Conservation (phyloP, 306 rosid genomes). For the Argentina anserina region DNA sequence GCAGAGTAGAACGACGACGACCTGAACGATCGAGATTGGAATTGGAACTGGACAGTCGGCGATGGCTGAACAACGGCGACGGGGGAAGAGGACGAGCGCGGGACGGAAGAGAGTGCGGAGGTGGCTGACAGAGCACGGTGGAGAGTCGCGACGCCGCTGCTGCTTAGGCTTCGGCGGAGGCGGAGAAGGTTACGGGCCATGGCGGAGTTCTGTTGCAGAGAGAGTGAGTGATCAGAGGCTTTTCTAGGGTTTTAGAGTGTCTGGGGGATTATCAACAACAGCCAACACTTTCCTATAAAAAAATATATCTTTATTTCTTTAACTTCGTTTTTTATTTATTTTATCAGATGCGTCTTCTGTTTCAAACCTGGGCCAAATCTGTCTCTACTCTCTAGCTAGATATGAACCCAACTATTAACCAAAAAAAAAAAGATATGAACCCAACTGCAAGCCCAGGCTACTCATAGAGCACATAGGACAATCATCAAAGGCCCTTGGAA, state of each 20-base stretch:
- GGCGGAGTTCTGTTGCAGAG: neutral
- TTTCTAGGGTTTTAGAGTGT: neutral
- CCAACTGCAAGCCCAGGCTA: too few relatives aligned
- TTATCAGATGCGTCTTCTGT: too few relatives aligned
- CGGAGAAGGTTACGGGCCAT: constrained; percentile 61
- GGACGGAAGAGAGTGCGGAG: neutral
- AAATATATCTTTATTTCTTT: too few relatives aligned
- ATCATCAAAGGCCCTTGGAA: too few relatives aligned
- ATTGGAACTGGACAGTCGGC: neutral
- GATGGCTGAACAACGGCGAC: neutral
- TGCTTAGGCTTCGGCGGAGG: constrained; percentile 45
- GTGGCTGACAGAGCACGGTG: constrained; percentile 29
- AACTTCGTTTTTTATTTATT: too few relatives aligned
- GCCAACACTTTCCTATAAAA: too few relatives aligned
- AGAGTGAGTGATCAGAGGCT: neutral
- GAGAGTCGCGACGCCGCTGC: constrained; percentile 28
- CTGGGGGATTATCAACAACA: neutral
- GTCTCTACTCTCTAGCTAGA: too few relatives aligned
- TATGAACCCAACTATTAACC: too few relatives aligned
- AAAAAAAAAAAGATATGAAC: too few relatives aligned
- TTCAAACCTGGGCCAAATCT: too few relatives aligned
- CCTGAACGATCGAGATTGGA: constrained; percentile 38
- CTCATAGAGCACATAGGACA: too few relatives aligned
- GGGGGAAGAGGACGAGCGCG: neutral
- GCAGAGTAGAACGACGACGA: constrained; percentile 37